These are phyloP conservation scores for Lobosporangium transversale DNA, from an alignment of 192 early-diverging fungal species.

Conservation along the genomic window DNA sequence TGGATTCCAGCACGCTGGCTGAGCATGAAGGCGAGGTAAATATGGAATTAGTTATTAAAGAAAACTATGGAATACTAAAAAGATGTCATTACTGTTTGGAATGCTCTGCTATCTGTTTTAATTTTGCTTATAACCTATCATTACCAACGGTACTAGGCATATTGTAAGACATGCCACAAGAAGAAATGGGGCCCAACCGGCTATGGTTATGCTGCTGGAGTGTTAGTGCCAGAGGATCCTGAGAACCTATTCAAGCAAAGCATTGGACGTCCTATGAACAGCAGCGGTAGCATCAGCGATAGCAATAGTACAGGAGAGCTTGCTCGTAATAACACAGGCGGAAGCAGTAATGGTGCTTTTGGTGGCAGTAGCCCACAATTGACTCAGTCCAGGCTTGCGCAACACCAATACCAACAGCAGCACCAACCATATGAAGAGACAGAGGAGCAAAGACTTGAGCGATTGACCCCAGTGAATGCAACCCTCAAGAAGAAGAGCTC, in stretches of 20 bases:
- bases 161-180: slow-evolving; percentile 65
- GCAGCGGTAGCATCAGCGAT: slow-evolving; percentile 2
- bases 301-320: slow-evolving; percentile 7
- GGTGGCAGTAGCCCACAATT: slow-evolving; percentile 4
- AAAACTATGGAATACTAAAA: no score
- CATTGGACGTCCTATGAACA: slow-evolving; percentile 38
- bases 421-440: slow-evolving; percentile 14
- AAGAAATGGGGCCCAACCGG: slow-evolving; percentile 69
- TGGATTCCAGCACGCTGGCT: slow-evolving; percentile 63
- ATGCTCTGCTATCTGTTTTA: no score
- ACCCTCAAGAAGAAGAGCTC: slow-evolving; percentile 46
- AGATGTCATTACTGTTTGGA: no score
- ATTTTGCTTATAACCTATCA: no score
- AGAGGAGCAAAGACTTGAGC: slow-evolving; percentile 40
- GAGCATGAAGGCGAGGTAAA: slow-evolving; percentile 66
- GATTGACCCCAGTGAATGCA: slow-evolving; percentile 41
- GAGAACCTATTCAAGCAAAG: slow-evolving; percentile 48
- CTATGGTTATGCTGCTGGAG: slow-evolving; percentile 41
- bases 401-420: not conserved
- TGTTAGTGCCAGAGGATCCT: slow-evolving; percentile 41
- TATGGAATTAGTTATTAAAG: no score
- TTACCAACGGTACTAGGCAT: slow-evolving; percentile 65
- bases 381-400: not conserved
- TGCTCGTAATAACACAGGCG: slow-evolving; percentile 24
- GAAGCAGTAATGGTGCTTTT: slow-evolving; percentile 26